Base-by-base conservation (phyloP, 2,329 filamentous ascomycete genomes). In the Ophiocordyceps camponoti-leonardi region DNA sequence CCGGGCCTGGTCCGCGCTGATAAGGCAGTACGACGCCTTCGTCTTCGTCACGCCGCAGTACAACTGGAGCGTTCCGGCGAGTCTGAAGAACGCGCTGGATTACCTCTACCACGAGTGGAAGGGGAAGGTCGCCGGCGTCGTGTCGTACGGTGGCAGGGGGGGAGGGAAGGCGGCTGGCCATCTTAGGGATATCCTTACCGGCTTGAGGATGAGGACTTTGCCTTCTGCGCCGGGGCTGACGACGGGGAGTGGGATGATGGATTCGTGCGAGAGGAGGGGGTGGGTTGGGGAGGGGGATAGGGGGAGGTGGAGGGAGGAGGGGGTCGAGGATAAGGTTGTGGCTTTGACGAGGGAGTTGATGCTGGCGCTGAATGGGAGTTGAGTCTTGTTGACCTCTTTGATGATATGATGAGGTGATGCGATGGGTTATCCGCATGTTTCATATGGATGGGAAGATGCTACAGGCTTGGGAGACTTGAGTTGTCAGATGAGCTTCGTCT, bases 81-180 rank as follows among this genome's bases (percentile, higher is more conserved):
- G 61, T 7, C 58, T 73, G 43, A 80, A 80, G 62, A 81, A 79
- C 53, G 75, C 76, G 6, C 66, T 81, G 46, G 77, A 80, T 54
- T 79, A 75, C 52, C 63, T 81, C 1, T 69, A 65, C 51, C 60
- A 77, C 51, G 75, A 78, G 53, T 78, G 73, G 71, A 65, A 58
- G 22, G 71, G 67, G 10, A 78, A 78, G 55, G 69, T 73, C 0
- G 66, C 64, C 18, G 59, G 61, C 42, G 62, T 79, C 46, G 65
- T 79, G 23, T 71, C 64, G 46, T 78, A 78, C 57, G 75, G 75
- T 5, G 64, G 65, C 14, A 23, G 56, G 4, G 68, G 69, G 30
- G 69, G 68, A 26, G 46, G 22, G 20, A 48, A 49, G 28, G 49
- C 49, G 5, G 50, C 49, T 0, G 37, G 22, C 2, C 53, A 54